These are phyloP conservation scores for Pyricularia pennisetigena DNA, from an alignment of 2,329 filamentous ascomycete species.

Conservation along the genomic window DNA sequence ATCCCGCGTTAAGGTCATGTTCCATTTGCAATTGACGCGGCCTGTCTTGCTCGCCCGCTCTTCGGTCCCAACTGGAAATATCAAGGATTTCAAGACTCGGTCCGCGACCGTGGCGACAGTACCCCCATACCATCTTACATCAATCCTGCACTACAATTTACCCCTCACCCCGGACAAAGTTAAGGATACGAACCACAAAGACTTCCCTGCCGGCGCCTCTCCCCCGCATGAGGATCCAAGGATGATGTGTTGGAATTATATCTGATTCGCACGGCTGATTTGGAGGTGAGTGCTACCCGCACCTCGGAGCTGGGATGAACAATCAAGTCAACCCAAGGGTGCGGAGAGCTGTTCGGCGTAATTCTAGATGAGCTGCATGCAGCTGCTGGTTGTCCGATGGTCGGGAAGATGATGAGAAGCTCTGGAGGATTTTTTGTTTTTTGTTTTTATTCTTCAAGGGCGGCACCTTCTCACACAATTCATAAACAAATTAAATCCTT, in stretches of 20 bases:
- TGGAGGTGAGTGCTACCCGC: background rate
- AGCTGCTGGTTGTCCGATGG: background rate
- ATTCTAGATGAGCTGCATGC: background rate
- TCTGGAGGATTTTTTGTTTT: background rate
- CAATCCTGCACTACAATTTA: background rate
- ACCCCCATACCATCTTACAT: background rate
- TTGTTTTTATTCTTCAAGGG: background rate
- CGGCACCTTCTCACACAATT: background rate
- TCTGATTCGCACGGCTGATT: constrained; percentile 1
- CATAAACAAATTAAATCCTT: background rate
- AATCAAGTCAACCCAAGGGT: background rate
- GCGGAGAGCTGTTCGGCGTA: background rate
- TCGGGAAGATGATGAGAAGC: background rate
- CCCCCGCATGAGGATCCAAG: background rate
- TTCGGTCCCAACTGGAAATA: background rate
- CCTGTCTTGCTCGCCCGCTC: background rate
- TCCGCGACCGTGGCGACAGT: background rate
- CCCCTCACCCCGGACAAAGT: background rate
- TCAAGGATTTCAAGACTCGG: background rate
- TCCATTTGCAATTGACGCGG: background rate
- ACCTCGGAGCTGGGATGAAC: background rate
- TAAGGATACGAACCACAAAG: background rate
- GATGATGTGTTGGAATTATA: background rate
- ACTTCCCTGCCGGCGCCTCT: background rate
- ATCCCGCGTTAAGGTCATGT: background rate